Evolutionary conservation across 164 flowering plant genomes (phyloP), one percentile per base, ranked within the genome.

Genomic region (Chimonanthus praecox): DNA sequence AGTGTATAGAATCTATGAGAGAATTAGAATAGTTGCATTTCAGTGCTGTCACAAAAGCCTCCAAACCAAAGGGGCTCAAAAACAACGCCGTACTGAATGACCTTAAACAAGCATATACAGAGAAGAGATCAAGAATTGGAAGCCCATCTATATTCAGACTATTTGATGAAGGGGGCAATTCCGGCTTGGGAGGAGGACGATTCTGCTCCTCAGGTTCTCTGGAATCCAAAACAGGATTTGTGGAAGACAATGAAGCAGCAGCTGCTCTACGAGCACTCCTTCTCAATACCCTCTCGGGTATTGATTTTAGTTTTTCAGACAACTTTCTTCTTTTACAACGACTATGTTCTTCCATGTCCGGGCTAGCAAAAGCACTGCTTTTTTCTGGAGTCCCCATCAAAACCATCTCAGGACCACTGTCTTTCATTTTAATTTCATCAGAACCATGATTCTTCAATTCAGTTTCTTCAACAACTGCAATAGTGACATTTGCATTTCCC

Each of bases 21-120:
- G 85, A 77, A 76, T 79, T 88, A 45, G 97, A 84, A 70, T 76
- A 74, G 46, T 75, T 78, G 80, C 80, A 86, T 75, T 80, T 88
- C 70, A 92, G 72, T 48, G 94, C 90, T n/a, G 77, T 87, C 70
- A 87, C 89, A 83, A 94, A 90, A 81, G 91, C 94, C 78, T 86
- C 94, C 85, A 94, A 80, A 76, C 78, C 84, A 80, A 96, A 96
- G 43, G 99, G 99, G 70, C 97, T 92, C 81, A 95, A 78, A 82
- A 90, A 95, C 74, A 95, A 78, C 60, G 84, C 70, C 73, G 85
- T 85, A 77, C 98, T 95, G 76, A 95, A 95, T 72, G 99, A 92
- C 78, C 96, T 88, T 77, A 95, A 77, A 81, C 84, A 92, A 18
- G 97, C 64, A 75, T 95, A 92, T 70, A 90, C 80, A 45, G 94